phyloP scores from a whole-genome alignment of 2,329 filamentous ascomycete genomes.

The Elsinoe batatas region DNA sequence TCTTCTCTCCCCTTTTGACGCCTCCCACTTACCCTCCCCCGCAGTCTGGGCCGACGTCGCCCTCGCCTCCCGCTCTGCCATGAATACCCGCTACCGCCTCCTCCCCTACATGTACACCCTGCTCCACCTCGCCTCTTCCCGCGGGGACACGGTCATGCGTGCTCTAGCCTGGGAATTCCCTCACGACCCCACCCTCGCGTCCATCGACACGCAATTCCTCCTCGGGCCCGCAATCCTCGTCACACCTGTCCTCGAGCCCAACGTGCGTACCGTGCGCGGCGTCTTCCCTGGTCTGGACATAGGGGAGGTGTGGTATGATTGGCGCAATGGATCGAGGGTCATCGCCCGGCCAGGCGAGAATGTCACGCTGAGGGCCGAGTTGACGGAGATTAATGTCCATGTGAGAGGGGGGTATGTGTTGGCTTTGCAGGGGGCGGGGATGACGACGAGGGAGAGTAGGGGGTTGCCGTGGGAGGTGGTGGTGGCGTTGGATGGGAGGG shows the following conservation, averaged over 20 bases:
- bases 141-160: constrained; percentile 60
- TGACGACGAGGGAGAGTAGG: constrained; percentile 56
- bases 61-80: constrained; percentile 54
- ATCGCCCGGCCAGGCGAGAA: constrained; percentile 44
- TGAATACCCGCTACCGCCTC: constrained; percentile 60
- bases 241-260: constrained; percentile 56
- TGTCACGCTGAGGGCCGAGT: constrained; percentile 49
- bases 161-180: constrained; percentile 67
- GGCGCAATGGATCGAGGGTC: constrained; percentile 58
- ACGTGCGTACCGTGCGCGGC: constrained; percentile 51
- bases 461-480: constrained; percentile 58
- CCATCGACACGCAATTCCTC: constrained; percentile 62
- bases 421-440: constrained; percentile 56
- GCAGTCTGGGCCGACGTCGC: constrained; percentile 53
- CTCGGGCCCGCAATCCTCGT: constrained; percentile 58
- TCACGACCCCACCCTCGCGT: constrained; percentile 56
- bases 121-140: constrained; percentile 54
- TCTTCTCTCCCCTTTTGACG: background rate
- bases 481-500: constrained; percentile 47
- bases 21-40: background rate
- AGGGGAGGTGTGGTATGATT: constrained; percentile 64
- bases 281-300: constrained; percentile 58
- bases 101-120: constrained; percentile 70
- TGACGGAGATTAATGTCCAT: constrained; percentile 62
- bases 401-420: constrained; percentile 59